Percentiles rank a stretch among this genome's conserved stretches.
Conservation (phyloP, 1,139 yeast genomes). For the Kurtzmaniella quercitrusa region DNA sequence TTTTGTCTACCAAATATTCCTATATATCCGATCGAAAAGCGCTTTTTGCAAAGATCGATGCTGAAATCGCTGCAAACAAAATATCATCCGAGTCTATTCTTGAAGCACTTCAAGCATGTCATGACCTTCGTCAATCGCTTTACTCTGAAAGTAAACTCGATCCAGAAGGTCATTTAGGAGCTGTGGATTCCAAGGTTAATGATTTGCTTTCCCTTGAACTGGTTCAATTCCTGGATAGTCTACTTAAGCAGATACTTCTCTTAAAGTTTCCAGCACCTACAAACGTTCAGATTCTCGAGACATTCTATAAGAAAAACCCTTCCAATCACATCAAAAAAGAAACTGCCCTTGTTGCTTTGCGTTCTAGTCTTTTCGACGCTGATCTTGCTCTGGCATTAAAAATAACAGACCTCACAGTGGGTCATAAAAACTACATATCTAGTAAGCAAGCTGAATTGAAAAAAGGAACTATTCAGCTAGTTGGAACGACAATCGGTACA, state of each 20-base stretch:
- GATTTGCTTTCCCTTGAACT: slow-evolving; percentile 19
- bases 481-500: slow-evolving; percentile 30
- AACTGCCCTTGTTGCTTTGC: slow-evolving; percentile 58
- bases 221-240: slow-evolving; percentile 18
- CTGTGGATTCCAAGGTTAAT: slow-evolving; percentile 16
- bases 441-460: slow-evolving; percentile 26
- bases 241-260: slow-evolving; percentile 28
- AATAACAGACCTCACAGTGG: slow-evolving; percentile 60
- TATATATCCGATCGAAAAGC: slow-evolving; percentile 14
- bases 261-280: slow-evolving; percentile 31
- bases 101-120: slow-evolving; percentile 21
- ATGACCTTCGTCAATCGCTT: slow-evolving; percentile 16
- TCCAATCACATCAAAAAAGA: slow-evolving; percentile 32
- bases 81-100: not conserved
- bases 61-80: slow-evolving; percentile 6
- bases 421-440: slow-evolving; percentile 46
- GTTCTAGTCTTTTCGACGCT: slow-evolving; percentile 55
- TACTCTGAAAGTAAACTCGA: slow-evolving; percentile 20
- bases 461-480: slow-evolving; percentile 25
- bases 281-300: slow-evolving; percentile 27
- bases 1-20: not conserved
- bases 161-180: slow-evolving; percentile 16
- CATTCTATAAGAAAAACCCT: slow-evolving; percentile 36
- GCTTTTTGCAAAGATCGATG: slow-evolving; percentile 12
- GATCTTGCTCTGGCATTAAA: slow-evolving; percentile 56